phyloP scores from a whole-genome alignment of 225 moss, liverwort and hornwort genomes.

The Polytrichum formosum region DNA sequence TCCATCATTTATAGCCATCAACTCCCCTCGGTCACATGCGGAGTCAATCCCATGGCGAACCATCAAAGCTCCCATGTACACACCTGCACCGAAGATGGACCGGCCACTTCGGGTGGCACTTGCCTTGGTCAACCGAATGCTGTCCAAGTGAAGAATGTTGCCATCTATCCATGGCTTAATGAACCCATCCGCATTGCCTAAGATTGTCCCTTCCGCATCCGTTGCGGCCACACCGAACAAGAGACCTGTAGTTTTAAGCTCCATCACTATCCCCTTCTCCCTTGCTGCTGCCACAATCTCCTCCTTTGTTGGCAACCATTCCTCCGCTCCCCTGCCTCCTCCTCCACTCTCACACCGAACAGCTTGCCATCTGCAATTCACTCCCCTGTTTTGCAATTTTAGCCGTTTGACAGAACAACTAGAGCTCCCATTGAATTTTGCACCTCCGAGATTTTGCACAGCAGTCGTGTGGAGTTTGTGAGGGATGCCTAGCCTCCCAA shows the following conservation, averaged over 20 bases:
- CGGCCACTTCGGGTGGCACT: constrained; percentile 51
- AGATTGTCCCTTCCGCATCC: constrained; percentile 30
- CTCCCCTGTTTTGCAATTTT: no score
- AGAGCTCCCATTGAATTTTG: no score
- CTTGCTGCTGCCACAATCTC: constrained; percentile 68
- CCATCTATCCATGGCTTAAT: constrained; percentile 61
- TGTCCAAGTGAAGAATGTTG: constrained; percentile 74
- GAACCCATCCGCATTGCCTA: constrained; percentile 73
- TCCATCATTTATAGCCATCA: constrained; percentile 84
- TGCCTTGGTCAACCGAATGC: constrained; percentile 62
- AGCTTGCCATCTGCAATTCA: no score
- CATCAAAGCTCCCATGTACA: constrained; percentile 79
- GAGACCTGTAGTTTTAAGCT: constrained; percentile 59
- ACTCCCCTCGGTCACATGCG: constrained; percentile 72
- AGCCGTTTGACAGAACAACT: no score
- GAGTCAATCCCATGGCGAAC: constrained; percentile 76
- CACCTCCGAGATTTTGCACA: no score
- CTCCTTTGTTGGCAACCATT: constrained; percentile 67
- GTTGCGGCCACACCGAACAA: constrained; percentile 62
- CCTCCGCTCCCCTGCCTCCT: constrained; percentile 8
- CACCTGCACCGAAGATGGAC: constrained; percentile 69
- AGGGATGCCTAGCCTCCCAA: no score
- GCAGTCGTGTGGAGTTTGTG: no score
- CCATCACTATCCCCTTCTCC: constrained; percentile 59
- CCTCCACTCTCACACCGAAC: no score